A percentile compares a stretch with the other conserved stretches of the same genome.
These are phyloP conservation scores for Bisporella sp. DNA, from an alignment of 2,329 filamentous ascomycete genomes.

Conservation along the genomic window DNA sequence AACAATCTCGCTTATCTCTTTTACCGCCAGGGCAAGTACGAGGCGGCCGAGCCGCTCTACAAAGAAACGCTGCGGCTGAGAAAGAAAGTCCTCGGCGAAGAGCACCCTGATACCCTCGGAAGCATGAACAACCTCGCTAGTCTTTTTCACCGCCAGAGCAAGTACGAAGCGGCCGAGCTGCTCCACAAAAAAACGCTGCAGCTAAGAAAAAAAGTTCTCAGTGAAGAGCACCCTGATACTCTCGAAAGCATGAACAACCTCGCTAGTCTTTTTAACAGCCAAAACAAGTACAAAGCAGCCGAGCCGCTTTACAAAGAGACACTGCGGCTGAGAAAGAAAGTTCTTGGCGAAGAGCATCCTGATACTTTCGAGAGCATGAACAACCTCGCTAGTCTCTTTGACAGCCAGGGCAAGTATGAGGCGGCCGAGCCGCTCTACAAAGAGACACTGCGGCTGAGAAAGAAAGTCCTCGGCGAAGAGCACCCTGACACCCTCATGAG, in stretches of 20 bases:
- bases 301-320: not conserved
- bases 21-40: slow-evolving; percentile 1
- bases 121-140: slow-evolving; percentile 1
- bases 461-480: not conserved
- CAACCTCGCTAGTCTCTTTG: not conserved
- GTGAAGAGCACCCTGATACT: not conserved
- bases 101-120: not conserved
- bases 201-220: not conserved
- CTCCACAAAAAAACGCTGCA: not conserved
- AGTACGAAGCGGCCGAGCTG: not conserved
- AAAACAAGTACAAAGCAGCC: slow-evolving; percentile 2
- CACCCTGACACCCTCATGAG: not conserved
- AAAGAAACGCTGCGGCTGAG: not conserved
- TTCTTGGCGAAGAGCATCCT: not conserved
- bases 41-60: not conserved
- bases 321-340: not conserved
- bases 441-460: not conserved
- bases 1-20: slow-evolving; percentile 1
- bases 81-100: not conserved
- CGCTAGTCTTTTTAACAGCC: not conserved
- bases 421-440: not conserved
- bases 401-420: not conserved
- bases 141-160: not conserved
- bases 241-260: slow-evolving; percentile 1
- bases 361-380: slow-evolving; percentile 1